Evolutionary conservation across 2,329 filamentous ascomycete genomes (phyloP).

Genomic region (Aspergillus nomiae): DNA sequence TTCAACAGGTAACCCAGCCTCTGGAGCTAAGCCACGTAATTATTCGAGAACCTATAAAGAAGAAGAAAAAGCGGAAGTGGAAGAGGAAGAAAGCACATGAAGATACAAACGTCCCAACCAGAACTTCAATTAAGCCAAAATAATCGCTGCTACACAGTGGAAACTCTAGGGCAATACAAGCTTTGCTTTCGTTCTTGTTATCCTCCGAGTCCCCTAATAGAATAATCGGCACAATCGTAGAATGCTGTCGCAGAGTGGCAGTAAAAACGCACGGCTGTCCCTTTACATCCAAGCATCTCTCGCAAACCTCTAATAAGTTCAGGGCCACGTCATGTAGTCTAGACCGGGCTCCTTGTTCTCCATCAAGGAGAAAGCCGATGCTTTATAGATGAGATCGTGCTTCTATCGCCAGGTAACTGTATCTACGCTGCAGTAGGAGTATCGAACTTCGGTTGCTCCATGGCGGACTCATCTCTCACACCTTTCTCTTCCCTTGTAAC

Average conservation of each 20-base stretch:
- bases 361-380: background rate
- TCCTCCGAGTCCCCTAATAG: too few relatives aligned
- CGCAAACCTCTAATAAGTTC: slow-evolving; percentile 10
- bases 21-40: background rate
- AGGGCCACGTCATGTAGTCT: background rate
- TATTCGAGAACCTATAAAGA: background rate
- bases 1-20: background rate
- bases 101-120: background rate
- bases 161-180: too few relatives aligned
- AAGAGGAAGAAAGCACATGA: background rate
- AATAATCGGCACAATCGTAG: slow-evolving; percentile 1
- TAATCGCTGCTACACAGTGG: too few relatives aligned
- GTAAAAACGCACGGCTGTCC: background rate
- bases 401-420: background rate
- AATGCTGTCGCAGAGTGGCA: slow-evolving; percentile 3
- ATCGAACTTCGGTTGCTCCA: background rate
- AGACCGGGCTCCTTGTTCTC: slow-evolving; percentile 7
- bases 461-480: background rate
- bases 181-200: too few relatives aligned
- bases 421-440: background rate
- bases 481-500: background rate
- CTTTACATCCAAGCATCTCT: background rate
- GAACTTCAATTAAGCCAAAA: background rate
- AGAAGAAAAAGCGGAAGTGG: background rate
- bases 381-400: background rate